Evolutionary conservation across 306 rosid genomes (phyloP), one percentile per base, ranked within the genome.

Genomic region (Vicia villosa): DNA sequence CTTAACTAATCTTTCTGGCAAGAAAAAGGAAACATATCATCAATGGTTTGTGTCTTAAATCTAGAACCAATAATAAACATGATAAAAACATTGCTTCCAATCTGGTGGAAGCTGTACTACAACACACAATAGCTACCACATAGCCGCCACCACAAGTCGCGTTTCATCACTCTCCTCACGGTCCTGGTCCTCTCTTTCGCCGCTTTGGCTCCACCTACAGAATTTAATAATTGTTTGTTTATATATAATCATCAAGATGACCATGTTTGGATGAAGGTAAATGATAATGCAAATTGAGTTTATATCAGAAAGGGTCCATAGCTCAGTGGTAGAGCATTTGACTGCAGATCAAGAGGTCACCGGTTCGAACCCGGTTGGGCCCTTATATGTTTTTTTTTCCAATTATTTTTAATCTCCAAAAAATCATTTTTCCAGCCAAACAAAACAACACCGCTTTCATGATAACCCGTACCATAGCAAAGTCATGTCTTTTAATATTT

Each of bases 201-300:
- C 97, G 86, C 88, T 92, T 89, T 5, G 88, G 80, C 74, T 86
- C 88, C 61, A 83, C 87, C 96, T 92, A 77, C 78, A 65, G 76
- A 75, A 67, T 68, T 69, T 59, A 40, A 8, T 36, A 30, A 11
- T 65, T 22, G 63, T 51, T 19, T 14, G 58, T 51, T 19, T 14
- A 34, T 34, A 8, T 34, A 42, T 42, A 3, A 16, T 10, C 8
- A 20, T 4, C 0, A 2, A 4, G 2, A 24, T 2, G 19, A 5
- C 8, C 30, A 55, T 55, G 61, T 24, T 55, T 55, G 36, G 5
- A 0, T 28, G 47, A 41, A 49, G 26, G 28, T 34, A 38, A 62
- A 55, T 43, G 38, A 37, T 22, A 34, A 34, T 6, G 69, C 47
- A 28, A 19, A 16, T 46, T 3, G 13, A 8, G 14, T 50, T 9